A percentile compares a stretch with the other conserved stretches of the same genome.
Conservation (phyloP, 257 asterid genomes). For the Linaria vulgaris region DNA sequence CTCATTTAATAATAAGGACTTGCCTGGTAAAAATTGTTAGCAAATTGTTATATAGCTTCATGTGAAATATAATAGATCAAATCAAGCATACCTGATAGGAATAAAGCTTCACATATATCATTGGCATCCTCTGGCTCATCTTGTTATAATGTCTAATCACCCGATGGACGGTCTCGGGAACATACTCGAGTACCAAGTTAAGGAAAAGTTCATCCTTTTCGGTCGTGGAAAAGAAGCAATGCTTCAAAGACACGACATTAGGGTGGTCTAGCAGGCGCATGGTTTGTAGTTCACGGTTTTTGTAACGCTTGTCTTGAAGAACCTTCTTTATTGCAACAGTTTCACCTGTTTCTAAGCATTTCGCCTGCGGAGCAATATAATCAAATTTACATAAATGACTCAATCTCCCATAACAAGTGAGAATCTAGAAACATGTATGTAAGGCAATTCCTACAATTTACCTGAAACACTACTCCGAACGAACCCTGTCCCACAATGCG, state of each 20-base stretch:
- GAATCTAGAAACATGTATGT: no score
- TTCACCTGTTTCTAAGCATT: constrained; percentile 86
- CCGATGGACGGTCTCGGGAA: constrained; percentile 79
- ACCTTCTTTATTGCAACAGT: constrained; percentile 87
- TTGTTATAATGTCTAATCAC: constrained; percentile 79
- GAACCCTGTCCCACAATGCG: constrained; percentile 84
- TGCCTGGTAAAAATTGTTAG: background rate
- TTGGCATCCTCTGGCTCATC: constrained; percentile 83
- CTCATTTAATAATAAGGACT: background rate
- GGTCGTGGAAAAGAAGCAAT: constrained; percentile 78
- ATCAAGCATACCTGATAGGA: constrained; percentile 59
- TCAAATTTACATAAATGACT: no score
- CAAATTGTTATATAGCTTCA: background rate
- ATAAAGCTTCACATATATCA: constrained; percentile 74
- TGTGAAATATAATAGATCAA: background rate
- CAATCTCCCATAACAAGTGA: no score
- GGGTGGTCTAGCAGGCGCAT: constrained; percentile 89
- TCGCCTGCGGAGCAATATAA: constrained; percentile 51
- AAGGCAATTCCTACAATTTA: constrained; percentile 19
- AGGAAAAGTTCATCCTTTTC: constrained; percentile 80
- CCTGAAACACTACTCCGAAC: constrained; percentile 89
- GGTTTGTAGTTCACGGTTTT: constrained; percentile 82
- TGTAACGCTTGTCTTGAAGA: constrained; percentile 87
- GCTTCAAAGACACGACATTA: constrained; percentile 66
- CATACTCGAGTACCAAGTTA: constrained; percentile 83